These are phyloP conservation scores for Thermochaetoides thermophila DNA, from an alignment of 495 filamentous ascomycete genomes.

Conservation along the genomic window DNA sequence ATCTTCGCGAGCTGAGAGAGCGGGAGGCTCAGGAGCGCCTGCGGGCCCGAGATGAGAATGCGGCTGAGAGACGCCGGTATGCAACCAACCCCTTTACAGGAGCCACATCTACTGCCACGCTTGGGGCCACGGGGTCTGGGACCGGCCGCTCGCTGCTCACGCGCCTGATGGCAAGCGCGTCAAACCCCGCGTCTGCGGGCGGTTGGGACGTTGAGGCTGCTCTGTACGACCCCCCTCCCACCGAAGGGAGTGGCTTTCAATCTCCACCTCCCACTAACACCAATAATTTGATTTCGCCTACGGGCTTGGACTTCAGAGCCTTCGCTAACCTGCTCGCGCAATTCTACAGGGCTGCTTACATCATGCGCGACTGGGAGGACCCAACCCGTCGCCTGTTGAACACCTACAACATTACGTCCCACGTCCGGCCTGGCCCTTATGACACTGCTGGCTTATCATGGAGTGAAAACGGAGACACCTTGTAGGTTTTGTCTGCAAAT, in stretches of 20 bases:
- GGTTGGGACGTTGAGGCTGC: slow-evolving; percentile 14
- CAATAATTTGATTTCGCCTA: background rate
- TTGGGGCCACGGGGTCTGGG: background rate
- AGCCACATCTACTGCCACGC: background rate
- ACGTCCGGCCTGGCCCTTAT: slow-evolving; percentile 20
- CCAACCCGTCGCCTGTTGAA: slow-evolving; percentile 8
- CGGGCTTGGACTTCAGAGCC: background rate
- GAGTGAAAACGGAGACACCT: slow-evolving; percentile 50
- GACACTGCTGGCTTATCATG: slow-evolving; percentile 56
- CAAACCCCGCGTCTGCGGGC: slow-evolving; percentile 3
- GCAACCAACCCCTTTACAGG: slow-evolving; percentile 8
- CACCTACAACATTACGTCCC: slow-evolving; percentile 6
- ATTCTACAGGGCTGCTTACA: slow-evolving; percentile 10
- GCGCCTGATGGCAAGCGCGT: slow-evolving; percentile 6
- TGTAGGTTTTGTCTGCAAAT: slow-evolving; percentile 38
- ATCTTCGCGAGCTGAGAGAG: slow-evolving; percentile 14
- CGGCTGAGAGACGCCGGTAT: slow-evolving; percentile 12
- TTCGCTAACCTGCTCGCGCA: slow-evolving; percentile 8
- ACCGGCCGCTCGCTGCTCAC: slow-evolving; percentile 4
- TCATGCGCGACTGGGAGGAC: slow-evolving; percentile 20
- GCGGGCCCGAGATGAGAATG: slow-evolving; percentile 5
- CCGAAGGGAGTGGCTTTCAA: too few species aligned
- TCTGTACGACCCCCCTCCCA: slow-evolving; percentile 9
- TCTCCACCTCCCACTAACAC: background rate
- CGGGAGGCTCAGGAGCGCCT: slow-evolving; percentile 12